Evolutionary conservation across 441 rosid genomes (phyloP).

Genomic region (Hura crepitans): DNA sequence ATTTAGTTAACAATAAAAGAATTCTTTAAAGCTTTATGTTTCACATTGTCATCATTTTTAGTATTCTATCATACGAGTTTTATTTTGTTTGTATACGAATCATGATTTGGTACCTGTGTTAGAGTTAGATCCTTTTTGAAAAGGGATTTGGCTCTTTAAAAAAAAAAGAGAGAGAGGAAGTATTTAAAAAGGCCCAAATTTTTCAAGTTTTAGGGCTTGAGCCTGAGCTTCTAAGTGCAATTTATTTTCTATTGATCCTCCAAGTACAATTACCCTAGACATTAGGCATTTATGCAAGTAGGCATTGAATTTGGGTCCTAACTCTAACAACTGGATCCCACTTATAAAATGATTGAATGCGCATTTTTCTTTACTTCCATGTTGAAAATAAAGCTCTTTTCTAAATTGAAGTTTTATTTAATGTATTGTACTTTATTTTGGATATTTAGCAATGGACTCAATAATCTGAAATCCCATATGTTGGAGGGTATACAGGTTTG

Average conservation of each 20-base stretch:
- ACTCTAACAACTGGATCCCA: neutral
- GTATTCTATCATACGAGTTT: neutral
- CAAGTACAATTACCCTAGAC: neutral
- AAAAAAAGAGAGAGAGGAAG: neutral
- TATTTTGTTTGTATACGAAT: neutral
- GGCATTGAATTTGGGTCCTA: neutral
- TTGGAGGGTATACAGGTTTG: neutral
- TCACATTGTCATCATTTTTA: neutral
- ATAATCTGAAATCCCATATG: neutral
- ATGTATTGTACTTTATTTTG: neutral
- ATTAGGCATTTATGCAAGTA: neutral
- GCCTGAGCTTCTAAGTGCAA: neutral
- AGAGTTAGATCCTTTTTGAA: neutral
- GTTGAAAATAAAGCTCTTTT: neutral
- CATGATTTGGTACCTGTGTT: neutral
- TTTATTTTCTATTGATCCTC: neutral
- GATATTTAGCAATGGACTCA: neutral
- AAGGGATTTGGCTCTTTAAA: neutral
- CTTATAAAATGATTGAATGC: neutral
- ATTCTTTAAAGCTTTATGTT: neutral
- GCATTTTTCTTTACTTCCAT: neutral
- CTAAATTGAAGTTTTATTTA: neutral
- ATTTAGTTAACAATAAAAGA: neutral
- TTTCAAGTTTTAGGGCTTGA: constrained; percentile 6
- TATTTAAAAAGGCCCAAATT: neutral